Evolutionary conservation across 2,329 filamentous ascomycete species (phyloP), one percentile per base, ranked within the genome.

Genomic region (Furcasterigmium sp.): DNA sequence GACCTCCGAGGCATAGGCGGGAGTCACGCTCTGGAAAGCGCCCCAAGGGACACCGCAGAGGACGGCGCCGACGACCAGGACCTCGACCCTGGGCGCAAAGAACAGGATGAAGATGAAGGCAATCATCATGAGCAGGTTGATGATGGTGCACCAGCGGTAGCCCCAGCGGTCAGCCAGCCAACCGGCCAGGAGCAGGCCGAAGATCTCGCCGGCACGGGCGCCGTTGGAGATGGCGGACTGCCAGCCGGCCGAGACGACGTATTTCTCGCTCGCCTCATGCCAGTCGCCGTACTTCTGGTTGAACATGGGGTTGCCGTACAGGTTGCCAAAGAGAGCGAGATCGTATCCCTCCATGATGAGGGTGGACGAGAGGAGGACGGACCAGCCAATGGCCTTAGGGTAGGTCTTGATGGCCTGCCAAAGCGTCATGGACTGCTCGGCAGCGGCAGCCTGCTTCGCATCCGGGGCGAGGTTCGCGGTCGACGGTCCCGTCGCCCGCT

Each of bases 201-300:
- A 51, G 40, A 82, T 76, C 51, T 76, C 69, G 11, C 78, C 77
- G 2, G 70, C 70, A 2, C 69, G 61, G 0, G 72, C 70, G 14
- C 72, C 77, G 44, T 78, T 79, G 7, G 68, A 70, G 3, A 82
- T 54, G 0, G 68, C 77, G 1, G 73, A 72, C 55, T 81, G 77
- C 79, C 79, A 82, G 1, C 70, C 63, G 0, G 76, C 72, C 2
- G 72, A 68, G 19, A 82, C 60, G 28, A 68, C 62, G 43, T 73
- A 75, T 21, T 63, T 65, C 2, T 59, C 63, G 3, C 59, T 57
- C 2, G 50, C 48, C 10, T 45, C 41, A 30, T 58, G 53, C 19
- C 58, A 62, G 0, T 59, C 47, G n/a, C 73, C 74, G 46, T 69
- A 78, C 48, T 65, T 72, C 48, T 60, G 44, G 48, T 65, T 68